Base-by-base conservation (phyloP, 805 yeast genomes). In the Kregervanrija fluxuum region DNA sequence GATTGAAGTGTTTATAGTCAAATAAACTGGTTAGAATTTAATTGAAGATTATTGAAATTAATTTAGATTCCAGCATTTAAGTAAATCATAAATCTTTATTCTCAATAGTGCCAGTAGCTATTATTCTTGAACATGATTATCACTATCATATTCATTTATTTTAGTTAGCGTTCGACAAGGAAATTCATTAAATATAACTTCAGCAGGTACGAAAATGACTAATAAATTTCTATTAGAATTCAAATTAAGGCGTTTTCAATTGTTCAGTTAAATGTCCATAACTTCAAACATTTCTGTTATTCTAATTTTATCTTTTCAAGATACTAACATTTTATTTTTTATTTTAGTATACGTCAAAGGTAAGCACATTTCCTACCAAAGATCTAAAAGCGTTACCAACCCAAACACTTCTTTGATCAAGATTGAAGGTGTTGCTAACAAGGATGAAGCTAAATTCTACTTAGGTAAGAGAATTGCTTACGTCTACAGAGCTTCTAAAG, bases 351-450 rank as follows among this genome's bases (percentile, higher is more conserved):
- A 93, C 96, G 98, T 93, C 77, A 93, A 91, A 84, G 99, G 98
- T 79, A 93, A 91, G 84, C 99, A 93, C 85, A 73, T 93, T 70
- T 90, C 97, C 66, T 93, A 91, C 95, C 98, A 93, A 82, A 95
- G 99, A 80, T 89, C 97, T 65, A 93, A 93, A 89, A 82, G 82
- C 74, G 87, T 85, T 71, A 89, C 83, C 84, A 87, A 93, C 95
- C 97, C 99, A 74, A 85, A 87, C 79, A 86, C 86, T 65, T 93
- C 99, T 57, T 82, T 93, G 74, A 78, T 93, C 73, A 86, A 93
- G 80, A 84, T 91, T 68, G 99, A 93, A 80, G 95, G 95, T 75
- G 99, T 93, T 65, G 71, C 82, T 56, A 69, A 76, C 69, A 79
- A 96, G 65, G 82, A 86, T 71, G 99, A 91, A 57, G 97, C 99